Conservation (phyloP, 2,329 filamentous ascomycete species). For the Bipolaris zeicola region DNA sequence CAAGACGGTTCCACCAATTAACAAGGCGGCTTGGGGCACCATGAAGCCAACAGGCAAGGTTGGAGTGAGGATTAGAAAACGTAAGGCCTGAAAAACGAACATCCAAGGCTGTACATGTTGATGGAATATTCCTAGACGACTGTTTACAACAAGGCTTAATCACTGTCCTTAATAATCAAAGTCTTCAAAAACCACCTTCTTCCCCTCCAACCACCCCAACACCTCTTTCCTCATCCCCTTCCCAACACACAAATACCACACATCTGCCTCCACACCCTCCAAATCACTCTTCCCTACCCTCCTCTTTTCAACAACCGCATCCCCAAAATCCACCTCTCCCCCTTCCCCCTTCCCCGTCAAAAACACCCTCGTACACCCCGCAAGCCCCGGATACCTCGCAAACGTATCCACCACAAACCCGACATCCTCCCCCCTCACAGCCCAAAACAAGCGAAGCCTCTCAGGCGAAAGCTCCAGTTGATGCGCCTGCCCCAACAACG, state of each 20-base stretch:
- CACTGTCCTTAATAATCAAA: slow-evolving; percentile 49
- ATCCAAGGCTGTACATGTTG: not conserved
- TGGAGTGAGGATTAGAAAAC: slow-evolving; percentile 9
- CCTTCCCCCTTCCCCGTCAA: slow-evolving; percentile 59
- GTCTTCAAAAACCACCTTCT: slow-evolving; percentile 57
- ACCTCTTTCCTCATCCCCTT: slow-evolving; percentile 56
- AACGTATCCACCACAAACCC: slow-evolving; percentile 67
- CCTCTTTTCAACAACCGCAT: slow-evolving; percentile 52
- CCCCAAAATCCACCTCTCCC: slow-evolving; percentile 18
- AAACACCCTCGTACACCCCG: slow-evolving; percentile 63
- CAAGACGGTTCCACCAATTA: not conserved
- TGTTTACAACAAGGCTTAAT: too few species aligned
- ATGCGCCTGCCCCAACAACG: slow-evolving; percentile 71
- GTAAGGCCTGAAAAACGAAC: not conserved
- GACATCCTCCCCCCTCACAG: slow-evolving; percentile 65
- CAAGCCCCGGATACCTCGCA: slow-evolving; percentile 58
- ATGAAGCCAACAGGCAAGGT: slow-evolving; percentile 9
- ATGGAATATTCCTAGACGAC: not conserved
- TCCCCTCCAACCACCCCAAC: slow-evolving; percentile 55
- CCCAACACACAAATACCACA: slow-evolving; percentile 67
- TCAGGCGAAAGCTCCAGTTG: slow-evolving; percentile 11
- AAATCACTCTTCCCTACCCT: slow-evolving; percentile 57
- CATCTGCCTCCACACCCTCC: slow-evolving; percentile 42
- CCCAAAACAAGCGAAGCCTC: slow-evolving; percentile 69
- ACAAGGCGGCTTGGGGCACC: slow-evolving; percentile 8